phyloP scores from a whole-genome alignment of 177 flowering plant species.

The Tripterygium wilfordii region DNA sequence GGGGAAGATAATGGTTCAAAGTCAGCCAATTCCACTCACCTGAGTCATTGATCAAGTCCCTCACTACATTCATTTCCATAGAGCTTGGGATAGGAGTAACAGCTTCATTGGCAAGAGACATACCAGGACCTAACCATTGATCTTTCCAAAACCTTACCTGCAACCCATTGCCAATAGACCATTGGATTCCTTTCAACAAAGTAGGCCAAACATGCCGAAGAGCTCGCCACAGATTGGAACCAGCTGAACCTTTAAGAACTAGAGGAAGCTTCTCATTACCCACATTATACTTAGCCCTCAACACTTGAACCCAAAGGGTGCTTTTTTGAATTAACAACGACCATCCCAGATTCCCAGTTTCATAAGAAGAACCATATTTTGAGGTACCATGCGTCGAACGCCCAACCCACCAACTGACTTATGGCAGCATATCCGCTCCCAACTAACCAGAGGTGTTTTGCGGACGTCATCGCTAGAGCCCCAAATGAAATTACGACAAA shows the following conservation, averaged over 20 bases:
- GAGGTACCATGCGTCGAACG: neutral
- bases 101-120: neutral
- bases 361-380: neutral
- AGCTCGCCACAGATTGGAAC: neutral
- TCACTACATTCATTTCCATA: neutral
- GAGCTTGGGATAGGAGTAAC: neutral
- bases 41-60: neutral
- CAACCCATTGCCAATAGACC: neutral
- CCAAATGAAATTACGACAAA: neutral
- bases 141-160: neutral
- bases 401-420: neutral
- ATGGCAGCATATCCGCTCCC: neutral
- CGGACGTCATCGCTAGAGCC: neutral
- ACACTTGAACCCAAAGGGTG: neutral
- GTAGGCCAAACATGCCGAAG: neutral
- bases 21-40: neutral
- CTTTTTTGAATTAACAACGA: neutral
- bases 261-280: neutral
- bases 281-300: neutral
- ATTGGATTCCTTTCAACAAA: neutral
- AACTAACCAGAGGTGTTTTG: neutral
- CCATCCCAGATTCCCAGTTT: neutral
- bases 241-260: neutral
- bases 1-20: neutral
- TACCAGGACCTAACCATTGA: neutral